Evolutionary conservation across 2,329 filamentous ascomycete species (phyloP).

Genomic region (Ceratocystis diversiconidia): DNA sequence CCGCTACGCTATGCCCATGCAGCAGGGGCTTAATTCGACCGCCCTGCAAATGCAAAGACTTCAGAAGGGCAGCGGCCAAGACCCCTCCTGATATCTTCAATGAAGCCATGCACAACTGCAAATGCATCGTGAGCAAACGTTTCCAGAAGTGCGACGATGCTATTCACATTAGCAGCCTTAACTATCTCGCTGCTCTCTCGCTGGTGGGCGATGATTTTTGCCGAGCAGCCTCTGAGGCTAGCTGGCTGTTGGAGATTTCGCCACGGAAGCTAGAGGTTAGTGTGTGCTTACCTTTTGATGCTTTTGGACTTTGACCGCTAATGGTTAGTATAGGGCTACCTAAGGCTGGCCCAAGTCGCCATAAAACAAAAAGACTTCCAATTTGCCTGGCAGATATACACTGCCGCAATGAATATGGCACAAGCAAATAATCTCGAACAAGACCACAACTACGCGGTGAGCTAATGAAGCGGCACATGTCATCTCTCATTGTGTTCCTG

Average conservation of each 20-base stretch:
- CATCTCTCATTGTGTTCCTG: not conserved
- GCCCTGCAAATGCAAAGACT: slow-evolving; percentile 30
- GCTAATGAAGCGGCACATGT: not conserved
- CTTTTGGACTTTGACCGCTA: not conserved
- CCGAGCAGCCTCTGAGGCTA: slow-evolving; percentile 29
- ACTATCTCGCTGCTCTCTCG: slow-evolving; percentile 28
- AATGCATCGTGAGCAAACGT: slow-evolving; percentile 26
- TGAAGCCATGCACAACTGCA: slow-evolving; percentile 30
- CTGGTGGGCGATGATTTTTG: slow-evolving; percentile 28
- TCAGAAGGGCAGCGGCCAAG: slow-evolving; percentile 22
- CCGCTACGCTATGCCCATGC: slow-evolving; percentile 24
- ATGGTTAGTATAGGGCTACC: slow-evolving; percentile 26
- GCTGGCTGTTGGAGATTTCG: slow-evolving; percentile 32
- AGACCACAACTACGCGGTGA: not conserved
- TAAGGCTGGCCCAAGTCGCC: slow-evolving; percentile 30
- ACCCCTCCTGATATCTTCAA: slow-evolving; percentile 24
- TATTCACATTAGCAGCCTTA: slow-evolving; percentile 29
- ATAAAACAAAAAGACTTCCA: slow-evolving; percentile 27
- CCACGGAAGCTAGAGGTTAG: slow-evolving; percentile 29
- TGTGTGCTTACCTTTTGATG: not conserved
- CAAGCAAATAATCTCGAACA: slow-evolving; percentile 21
- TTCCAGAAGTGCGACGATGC: slow-evolving; percentile 29
- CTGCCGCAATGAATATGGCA: slow-evolving; percentile 27
- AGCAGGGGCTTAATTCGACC: slow-evolving; percentile 25
- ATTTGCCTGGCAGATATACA: slow-evolving; percentile 30